Evolutionary conservation across 2,329 filamentous ascomycete genomes (phyloP).

Genomic region (Cladosporium sp.): DNA sequence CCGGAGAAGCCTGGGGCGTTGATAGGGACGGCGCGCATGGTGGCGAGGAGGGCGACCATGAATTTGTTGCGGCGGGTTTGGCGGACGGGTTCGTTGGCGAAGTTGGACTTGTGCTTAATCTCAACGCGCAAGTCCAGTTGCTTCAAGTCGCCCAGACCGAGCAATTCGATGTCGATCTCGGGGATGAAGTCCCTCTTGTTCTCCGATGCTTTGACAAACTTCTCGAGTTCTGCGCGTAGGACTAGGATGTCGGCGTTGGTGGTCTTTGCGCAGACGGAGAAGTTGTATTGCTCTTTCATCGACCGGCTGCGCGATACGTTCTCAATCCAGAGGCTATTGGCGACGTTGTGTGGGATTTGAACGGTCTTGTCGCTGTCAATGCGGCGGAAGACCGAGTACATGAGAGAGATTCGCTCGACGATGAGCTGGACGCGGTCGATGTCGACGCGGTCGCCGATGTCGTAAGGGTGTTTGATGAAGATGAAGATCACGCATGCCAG

Average conservation of each 20-base stretch:
- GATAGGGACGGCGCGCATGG: slow-evolving; percentile 84
- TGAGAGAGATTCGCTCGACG: slow-evolving; percentile 37
- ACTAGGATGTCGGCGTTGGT: slow-evolving; percentile 36
- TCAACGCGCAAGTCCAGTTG: slow-evolving; percentile 36
- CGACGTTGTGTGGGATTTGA: slow-evolving; percentile 39
- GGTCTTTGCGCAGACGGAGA: slow-evolving; percentile 32
- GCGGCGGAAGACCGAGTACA: slow-evolving; percentile 37
- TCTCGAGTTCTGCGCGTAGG: slow-evolving; percentile 32
- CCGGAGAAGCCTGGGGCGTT: slow-evolving; percentile 69
- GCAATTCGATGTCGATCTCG: slow-evolving; percentile 37
- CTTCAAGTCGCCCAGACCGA: slow-evolving; percentile 34
- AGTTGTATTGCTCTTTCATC: slow-evolving; percentile 38
- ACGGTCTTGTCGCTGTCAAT: slow-evolving; percentile 34
- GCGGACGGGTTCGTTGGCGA: slow-evolving; percentile 70
- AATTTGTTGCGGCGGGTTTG: slow-evolving; percentile 83
- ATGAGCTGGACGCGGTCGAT: slow-evolving; percentile 27
- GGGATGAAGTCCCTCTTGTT: slow-evolving; percentile 40
- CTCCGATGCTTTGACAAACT: slow-evolving; percentile 33
- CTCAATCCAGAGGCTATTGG: slow-evolving; percentile 40
- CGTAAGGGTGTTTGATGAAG: slow-evolving; percentile 94
- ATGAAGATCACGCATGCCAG: slow-evolving; percentile 96
- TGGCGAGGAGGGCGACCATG: slow-evolving; percentile 84
- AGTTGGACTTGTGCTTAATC: slow-evolving; percentile 44
- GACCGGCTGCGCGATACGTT: slow-evolving; percentile 38
- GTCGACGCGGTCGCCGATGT: slow-evolving; percentile 45